Evolutionary conservation across 2,329 filamentous ascomycete species (phyloP), one percentile per base, ranked within the genome.

Genomic region (Arthrobotrys conoides): DNA sequence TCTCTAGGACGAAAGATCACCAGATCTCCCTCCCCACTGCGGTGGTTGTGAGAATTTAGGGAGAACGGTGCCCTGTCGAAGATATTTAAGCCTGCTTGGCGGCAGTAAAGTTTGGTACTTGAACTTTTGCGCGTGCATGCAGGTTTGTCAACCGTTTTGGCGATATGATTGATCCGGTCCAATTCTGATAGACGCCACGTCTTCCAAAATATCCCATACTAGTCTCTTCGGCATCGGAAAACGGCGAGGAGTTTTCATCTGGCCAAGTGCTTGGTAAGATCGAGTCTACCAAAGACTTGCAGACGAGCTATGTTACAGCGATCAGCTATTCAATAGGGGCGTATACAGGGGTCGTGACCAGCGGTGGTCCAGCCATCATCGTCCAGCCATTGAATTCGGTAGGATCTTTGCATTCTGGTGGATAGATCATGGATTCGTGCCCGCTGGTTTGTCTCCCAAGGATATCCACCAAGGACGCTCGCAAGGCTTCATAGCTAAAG

Each of bases 141-240:
- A 41, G 55, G 16, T 38, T n/a, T 59, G 55, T 24, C 33, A 59
- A 14, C 16, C 1, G 10, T 9, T 46, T 44, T 44, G 10, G 18
- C 22, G 20, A 44, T 20, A 8, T 14, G 12, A 33, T 6, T 16
- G 27, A 53, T 36, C 33, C 3, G 22, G 16, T 33, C 4, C 18
- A 14, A 33, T 20, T 41, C 8, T 44, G 36, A 61, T 61, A 61
- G 57, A 61, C 57, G 57, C 57, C 57, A 61, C 57, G 57, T 61
- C 57, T 61, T 16, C 57, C 53, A 59, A 16, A 18, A 20, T 46
- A 16, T 33, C 4, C 14, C 6, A 14, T 5, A 33, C 27, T 36
- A 55, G 51, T 27, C 27, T 55, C 27, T 33, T 55, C 16, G 16
- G 27, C 27, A 14, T 33, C 51, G 24, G 24, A 55, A 18, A 33